Evolutionary conservation across 2,329 filamentous ascomycete genomes (phyloP), one percentile per base, ranked within the genome.

Genomic region (Alternaria solani): DNA sequence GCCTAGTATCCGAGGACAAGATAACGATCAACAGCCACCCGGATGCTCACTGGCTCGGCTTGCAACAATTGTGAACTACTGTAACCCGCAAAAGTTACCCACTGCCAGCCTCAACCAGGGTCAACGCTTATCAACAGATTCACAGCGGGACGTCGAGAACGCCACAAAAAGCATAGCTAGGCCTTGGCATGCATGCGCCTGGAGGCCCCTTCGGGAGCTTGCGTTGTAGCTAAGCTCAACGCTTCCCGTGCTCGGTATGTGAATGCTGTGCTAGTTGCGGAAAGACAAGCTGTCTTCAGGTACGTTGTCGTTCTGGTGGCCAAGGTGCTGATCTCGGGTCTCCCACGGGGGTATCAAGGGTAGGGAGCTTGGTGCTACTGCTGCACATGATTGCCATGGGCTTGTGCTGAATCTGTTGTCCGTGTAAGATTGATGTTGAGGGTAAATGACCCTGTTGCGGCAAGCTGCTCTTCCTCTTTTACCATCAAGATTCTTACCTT

Each of bases 291-390:
- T 23, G 25, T 39, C 34, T 41, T 44, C 16, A 43, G 44, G 38
- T 48, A 51, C 38, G 52, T 58, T 53, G 32, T 26, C 23, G 41
- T 52, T 59, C 42, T 51, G 48, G 53, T 34, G 39, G 59, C 54
- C 53, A 59, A 63, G 56, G 43, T 42, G 63, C 48, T 59, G 65
- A 68, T 68, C 61, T 68, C 65, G 67, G 63, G 43, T 67, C 60
- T 63, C 67, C 61, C 60, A 64, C 64, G 62, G 65, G 49, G 53
- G 18, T 25, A 25, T 57, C 38, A 30, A 48, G 28, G 48, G 44
- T 55, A 49, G 34, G 42, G 47, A 47, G 49, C 58, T 55, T 34
- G 23, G 57, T 36, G 23, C 16, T 8, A 56, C 38, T 28, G 41
- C 60, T 34, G 62, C 52, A 53, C 44, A 39, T 47, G 39, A 39